These are phyloP conservation scores for Cucurbitaria berberidis DNA, from an alignment of 2,329 filamentous ascomycete species.

Conservation along the genomic window DNA sequence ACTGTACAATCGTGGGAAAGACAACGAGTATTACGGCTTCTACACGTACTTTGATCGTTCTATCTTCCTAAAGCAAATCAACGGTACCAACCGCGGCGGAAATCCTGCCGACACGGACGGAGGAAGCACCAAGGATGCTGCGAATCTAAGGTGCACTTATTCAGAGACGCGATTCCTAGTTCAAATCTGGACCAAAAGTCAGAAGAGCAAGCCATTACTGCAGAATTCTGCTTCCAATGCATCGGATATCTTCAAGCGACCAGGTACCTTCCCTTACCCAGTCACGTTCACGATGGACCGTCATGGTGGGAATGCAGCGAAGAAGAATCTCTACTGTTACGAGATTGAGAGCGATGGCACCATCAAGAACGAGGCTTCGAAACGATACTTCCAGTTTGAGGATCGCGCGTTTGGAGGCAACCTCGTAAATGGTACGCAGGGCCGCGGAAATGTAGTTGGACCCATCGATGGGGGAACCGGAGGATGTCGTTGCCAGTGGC, in stretches of 20 bases:
- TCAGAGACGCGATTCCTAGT: constrained; percentile 66
- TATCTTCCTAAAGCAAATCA: constrained; percentile 75
- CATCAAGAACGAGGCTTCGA: constrained; percentile 46
- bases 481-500: constrained; percentile 66
- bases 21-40: constrained; percentile 89
- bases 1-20: constrained; percentile 80
- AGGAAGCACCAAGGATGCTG: constrained; percentile 55
- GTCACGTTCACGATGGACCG: constrained; percentile 66
- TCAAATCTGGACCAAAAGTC: constrained; percentile 65
- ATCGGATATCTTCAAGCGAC: constrained; percentile 55
- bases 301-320: constrained; percentile 60
- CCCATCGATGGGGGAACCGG: constrained; percentile 64
- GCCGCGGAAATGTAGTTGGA: constrained; percentile 52
- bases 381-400: constrained; percentile 60
- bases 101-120: constrained; percentile 57
- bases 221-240: constrained; percentile 38
- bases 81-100: constrained; percentile 51
- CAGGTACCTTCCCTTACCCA: constrained; percentile 67
- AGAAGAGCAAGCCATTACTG: constrained; percentile 46
- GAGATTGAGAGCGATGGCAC: constrained; percentile 57
- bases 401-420: constrained; percentile 58
- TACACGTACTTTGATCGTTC: constrained; percentile 90
- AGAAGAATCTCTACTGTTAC: constrained; percentile 68
- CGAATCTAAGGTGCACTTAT: constrained; percentile 62
- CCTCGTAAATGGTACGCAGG: constrained; percentile 58